phyloP scores from a whole-genome alignment of 2,329 filamentous ascomycete species.

The Penicillium sp. region DNA sequence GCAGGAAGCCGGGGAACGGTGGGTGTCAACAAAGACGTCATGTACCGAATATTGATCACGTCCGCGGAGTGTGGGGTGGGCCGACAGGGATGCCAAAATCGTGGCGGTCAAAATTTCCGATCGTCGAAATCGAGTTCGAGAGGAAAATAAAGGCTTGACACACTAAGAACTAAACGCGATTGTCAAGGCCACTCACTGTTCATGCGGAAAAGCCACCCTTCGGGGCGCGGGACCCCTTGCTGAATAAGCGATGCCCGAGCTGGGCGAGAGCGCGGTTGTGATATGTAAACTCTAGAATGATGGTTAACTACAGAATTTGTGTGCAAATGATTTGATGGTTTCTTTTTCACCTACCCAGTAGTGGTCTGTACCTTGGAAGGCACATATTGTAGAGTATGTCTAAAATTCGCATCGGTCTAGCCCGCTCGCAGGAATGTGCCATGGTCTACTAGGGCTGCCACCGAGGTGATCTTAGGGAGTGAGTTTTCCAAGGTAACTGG shows the following conservation, averaged over 20 bases:
- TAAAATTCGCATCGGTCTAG: background rate
- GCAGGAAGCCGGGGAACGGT: conserved; percentile 16
- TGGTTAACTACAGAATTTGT: background rate
- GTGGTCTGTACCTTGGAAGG: background rate
- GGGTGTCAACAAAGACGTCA: conserved; percentile 38
- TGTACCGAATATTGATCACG: conserved; percentile 26
- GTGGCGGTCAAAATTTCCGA: conserved; percentile 1
- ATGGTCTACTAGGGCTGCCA: background rate
- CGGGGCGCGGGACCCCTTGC: conserved; percentile 21
- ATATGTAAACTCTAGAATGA: background rate
- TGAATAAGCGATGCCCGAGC: conserved; percentile 26
- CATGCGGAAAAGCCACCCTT: conserved; percentile 34
- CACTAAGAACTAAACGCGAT: conserved; percentile 6
- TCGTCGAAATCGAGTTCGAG: background rate
- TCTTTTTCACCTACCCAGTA: background rate
- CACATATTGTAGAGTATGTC: background rate
- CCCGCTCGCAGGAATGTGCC: background rate
- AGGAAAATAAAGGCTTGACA: background rate
- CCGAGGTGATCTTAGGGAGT: no score
- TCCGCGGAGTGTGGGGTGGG: conserved; percentile 14
- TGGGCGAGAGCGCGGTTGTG: background rate
- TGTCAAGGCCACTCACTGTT: conserved; percentile 18
- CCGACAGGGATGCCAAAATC: conserved; percentile 3
- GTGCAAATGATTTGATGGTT: background rate
- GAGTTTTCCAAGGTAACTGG: no score